phyloP scores from a whole-genome alignment of 495 filamentous ascomycete species.

The Trypethelium eluteriae region DNA sequence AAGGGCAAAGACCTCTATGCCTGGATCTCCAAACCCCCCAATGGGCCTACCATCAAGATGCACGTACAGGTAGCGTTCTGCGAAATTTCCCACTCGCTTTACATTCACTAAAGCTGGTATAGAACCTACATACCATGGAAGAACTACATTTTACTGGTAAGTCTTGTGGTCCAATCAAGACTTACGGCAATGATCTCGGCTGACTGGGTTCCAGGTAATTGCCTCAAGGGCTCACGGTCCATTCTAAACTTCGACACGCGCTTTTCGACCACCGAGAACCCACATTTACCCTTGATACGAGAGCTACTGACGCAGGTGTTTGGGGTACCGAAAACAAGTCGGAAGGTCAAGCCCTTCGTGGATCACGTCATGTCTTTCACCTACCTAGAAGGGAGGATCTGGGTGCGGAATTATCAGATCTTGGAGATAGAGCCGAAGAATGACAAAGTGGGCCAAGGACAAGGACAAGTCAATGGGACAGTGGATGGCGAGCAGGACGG shows the following conservation, averaged over 20 bases:
- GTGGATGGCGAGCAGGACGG: conserved; percentile 33
- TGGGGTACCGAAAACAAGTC: conserved; percentile 78
- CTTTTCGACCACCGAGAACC: conserved; percentile 72
- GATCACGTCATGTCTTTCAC: conserved; percentile 94
- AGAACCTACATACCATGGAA: conserved; percentile 75
- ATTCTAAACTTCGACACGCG: conserved; percentile 81
- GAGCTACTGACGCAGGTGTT: conserved; percentile 90
- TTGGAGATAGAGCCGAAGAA: conserved; percentile 64
- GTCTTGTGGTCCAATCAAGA: too few species aligned
- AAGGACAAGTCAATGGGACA: background rate
- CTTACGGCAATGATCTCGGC: too few species aligned
- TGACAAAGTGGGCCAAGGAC: conserved; percentile 25
- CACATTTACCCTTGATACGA: conserved; percentile 64
- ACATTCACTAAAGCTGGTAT: background rate
- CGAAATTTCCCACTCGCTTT: background rate
- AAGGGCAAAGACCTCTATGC: conserved; percentile 92
- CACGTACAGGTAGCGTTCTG: conserved; percentile 51
- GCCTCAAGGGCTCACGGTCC: conserved; percentile 90
- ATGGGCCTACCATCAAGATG: conserved; percentile 87
- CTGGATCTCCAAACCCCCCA: conserved; percentile 89
- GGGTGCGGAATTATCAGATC: conserved; percentile 92
- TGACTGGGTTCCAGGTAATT: conserved; percentile 69
- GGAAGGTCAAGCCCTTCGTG: conserved; percentile 89
- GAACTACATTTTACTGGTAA: conserved; percentile 96
- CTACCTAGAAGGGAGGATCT: conserved; percentile 89